A percentile compares a stretch with the other conserved stretches of the same genome.
phyloP scores from a whole-genome alignment of 1,284 basidiomycete genomes.

The Cryptococcus hybrid region DNA sequence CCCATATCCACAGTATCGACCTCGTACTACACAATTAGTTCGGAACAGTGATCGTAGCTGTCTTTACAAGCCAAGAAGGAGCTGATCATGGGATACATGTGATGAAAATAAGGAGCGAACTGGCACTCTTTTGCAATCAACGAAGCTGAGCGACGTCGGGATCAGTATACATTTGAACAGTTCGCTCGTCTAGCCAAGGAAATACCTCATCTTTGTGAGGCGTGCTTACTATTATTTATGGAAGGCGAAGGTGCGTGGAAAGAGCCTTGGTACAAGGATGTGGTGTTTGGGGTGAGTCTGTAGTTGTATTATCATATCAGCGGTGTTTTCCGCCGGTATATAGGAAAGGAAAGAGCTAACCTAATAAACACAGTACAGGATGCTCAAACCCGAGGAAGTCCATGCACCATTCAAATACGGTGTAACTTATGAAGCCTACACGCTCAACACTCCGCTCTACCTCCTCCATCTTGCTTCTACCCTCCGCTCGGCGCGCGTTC shows the following conservation, averaged over 20 bases:
- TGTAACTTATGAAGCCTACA: constrained; percentile 46
- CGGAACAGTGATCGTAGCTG: neutral
- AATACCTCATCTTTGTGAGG: constrained; percentile 43
- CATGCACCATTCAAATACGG: constrained; percentile 24
- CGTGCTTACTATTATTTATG: constrained; percentile 52
- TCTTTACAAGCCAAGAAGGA: neutral
- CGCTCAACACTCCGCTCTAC: constrained; percentile 49
- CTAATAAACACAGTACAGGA: constrained; percentile 8
- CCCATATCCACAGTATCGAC: neutral
- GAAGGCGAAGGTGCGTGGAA: constrained; percentile 25
- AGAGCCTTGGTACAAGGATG: constrained; percentile 56
- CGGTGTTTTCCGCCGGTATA: neutral
- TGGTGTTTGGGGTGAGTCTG: constrained; percentile 56
- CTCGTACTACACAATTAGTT: neutral
- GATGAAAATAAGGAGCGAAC: constrained; percentile 65
- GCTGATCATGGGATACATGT: neutral
- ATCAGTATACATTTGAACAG: constrained; percentile 47
- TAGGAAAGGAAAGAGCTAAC: neutral
- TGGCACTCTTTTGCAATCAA: constrained; percentile 60
- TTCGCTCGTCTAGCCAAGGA: constrained; percentile 55
- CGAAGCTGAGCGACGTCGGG: constrained; percentile 52
- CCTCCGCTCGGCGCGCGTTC: constrained; percentile 33
- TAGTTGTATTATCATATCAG: too few relatives aligned
- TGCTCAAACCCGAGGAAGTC: constrained; percentile 6
- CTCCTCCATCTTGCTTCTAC: constrained; percentile 35